Conservation (phyloP, 1,139 yeast genomes). For the Saccharomycopsis phalli region DNA sequence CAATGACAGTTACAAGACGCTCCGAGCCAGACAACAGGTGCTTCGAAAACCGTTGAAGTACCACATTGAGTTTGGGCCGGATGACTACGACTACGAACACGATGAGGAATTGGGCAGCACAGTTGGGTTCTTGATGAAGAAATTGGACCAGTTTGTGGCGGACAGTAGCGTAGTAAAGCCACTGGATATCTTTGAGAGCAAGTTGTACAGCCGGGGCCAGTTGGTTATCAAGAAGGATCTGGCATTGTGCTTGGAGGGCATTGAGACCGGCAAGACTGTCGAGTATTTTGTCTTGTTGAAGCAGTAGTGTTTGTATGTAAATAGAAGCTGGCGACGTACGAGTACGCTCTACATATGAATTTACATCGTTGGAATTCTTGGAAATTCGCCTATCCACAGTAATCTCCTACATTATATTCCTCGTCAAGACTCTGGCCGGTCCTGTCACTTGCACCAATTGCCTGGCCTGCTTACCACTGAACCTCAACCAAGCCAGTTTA, state of each 20-base stretch:
- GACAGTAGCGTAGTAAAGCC: slow-evolving; percentile 37
- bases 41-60: slow-evolving; percentile 40
- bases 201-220: slow-evolving; percentile 27
- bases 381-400: neutral
- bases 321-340: neutral
- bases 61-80: slow-evolving; percentile 74
- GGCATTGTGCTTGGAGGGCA: slow-evolving; percentile 46
- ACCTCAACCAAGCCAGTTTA: neutral
- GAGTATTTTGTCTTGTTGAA: slow-evolving; percentile 32
- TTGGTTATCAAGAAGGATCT: slow-evolving; percentile 29
- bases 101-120: slow-evolving; percentile 68
- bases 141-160: slow-evolving; percentile 43
- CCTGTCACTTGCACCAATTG: slow-evolving; percentile 11
- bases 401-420: neutral
- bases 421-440: slow-evolving; percentile 13
- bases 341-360: too few species aligned
- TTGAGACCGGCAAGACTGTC: slow-evolving; percentile 59
- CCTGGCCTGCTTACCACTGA: neutral
- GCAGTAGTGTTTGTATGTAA: neutral
- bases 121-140: slow-evolving; percentile 49
- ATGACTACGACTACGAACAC: slow-evolving; percentile 55
- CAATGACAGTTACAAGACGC: slow-evolving; percentile 9
- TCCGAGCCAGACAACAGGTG: slow-evolving; percentile 25
- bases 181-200: slow-evolving; percentile 26
- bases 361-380: too few species aligned